Percentiles rank a stretch among this genome's conserved stretches.
These are phyloP conservation scores for Gaeumannomyces tritici DNA, from an alignment of 2,329 filamentous ascomycete genomes.

Conservation along the genomic window DNA sequence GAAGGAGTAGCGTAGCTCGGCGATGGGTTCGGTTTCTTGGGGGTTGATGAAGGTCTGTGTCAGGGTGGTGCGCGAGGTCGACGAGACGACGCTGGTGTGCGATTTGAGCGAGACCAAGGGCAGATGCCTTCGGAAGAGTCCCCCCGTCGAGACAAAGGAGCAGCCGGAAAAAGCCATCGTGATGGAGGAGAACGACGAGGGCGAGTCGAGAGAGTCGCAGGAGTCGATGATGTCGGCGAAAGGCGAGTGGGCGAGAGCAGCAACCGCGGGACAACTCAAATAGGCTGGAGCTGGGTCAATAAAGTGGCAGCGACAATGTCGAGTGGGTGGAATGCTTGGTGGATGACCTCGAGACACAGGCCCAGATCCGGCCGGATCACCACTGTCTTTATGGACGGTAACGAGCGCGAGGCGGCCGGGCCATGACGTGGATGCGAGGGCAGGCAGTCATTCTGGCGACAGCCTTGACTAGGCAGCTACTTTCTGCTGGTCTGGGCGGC, in stretches of 20 bases:
- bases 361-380: background rate
- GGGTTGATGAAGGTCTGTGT: constrained; percentile 55
- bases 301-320: background rate
- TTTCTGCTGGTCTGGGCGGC: too few relatives aligned
- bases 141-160: constrained; percentile 17
- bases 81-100: constrained; percentile 51
- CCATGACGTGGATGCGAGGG: background rate
- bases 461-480: background rate
- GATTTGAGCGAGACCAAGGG: constrained; percentile 48
- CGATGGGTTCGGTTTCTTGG: constrained; percentile 24
- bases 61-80: constrained; percentile 35
- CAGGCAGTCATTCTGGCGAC: background rate
- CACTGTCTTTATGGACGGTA: background rate
- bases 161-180: constrained; percentile 22
- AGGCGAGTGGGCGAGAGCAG: too few relatives aligned
- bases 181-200: background rate
- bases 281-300: background rate
- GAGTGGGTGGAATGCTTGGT: background rate
- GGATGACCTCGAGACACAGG: too few relatives aligned
- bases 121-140: constrained; percentile 30
- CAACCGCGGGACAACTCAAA: too few relatives aligned
- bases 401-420: background rate
- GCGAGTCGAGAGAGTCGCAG: too few relatives aligned
- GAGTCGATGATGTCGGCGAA: too few relatives aligned
- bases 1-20: constrained; percentile 56